Evolutionary conservation across 2,329 filamentous ascomycete genomes (phyloP), one percentile per base, ranked within the genome.

Genomic region (Colletotrichum sp.): DNA sequence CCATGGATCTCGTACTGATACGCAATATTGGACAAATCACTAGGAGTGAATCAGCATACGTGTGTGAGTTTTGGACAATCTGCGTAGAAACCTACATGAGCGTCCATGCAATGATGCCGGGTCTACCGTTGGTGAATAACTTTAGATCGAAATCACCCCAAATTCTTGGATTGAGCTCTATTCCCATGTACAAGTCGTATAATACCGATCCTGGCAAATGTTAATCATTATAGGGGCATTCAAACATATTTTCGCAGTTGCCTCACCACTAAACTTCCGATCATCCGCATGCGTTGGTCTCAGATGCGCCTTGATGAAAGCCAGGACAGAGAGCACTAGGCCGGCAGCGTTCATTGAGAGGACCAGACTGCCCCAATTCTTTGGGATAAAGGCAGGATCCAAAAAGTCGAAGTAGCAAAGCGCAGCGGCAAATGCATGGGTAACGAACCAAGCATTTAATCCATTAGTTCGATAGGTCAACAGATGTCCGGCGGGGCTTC

Each of bases 61-160:
- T 52, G n/a, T 52, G 44, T 8, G 44, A 52, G 2, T 8, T n/a
- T 60, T 0, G 21, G 9, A 3, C n/a, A 15, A 30, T 13, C 2
- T n/a, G 3, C 4, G n/a, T 4, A 52, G 44, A 52, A 52, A 70
- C 83, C 60, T 79, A 88, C 86, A 88, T 86, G 36, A 88, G 78
- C n/a, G 86, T 87, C 87, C 87, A 89, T 10, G 84, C 82, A 76
- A 88, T 82, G 69, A 89, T 88, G 10, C 87, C 88, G n/a, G 85
- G 85, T 26, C 88, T 81, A 6, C 87, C 87, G 69, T 88, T 88
- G 65, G 84, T 86, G 76, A 89, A 89, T 0, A 88, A 80, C 72
- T 89, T 89, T 30, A 88, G 83, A 75, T 89, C 87, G 78, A 86
- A 88, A 15, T 78, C 80, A 3, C 82, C 78, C 0, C 87, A 86